Evolutionary conservation across 441 rosid species (phyloP), one percentile per base, ranked within the genome.

Genomic region (Pelargonium cotyledonis): DNA sequence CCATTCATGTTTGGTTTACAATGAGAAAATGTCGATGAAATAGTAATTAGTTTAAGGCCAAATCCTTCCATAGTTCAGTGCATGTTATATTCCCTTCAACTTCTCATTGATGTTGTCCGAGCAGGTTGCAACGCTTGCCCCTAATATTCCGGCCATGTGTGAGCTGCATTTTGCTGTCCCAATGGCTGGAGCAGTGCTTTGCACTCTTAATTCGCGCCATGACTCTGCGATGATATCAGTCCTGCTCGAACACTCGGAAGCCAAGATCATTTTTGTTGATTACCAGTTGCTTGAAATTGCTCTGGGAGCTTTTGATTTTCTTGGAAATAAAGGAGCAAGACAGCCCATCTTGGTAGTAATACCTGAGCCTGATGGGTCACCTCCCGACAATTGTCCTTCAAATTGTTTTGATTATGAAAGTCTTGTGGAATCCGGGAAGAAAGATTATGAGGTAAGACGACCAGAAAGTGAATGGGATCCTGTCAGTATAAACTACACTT

Each of bases 111-210:
- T 44, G 49, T 44, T 1, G 9, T 5, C 10, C 9, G 49, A 44
- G 9, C 89, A 91, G 97, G 96, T 89, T n/a, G 91, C 95, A 3
- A 23, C 85, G 49, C 82, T 94, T 35, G 95, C 99, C 6, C 96
- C 99, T 0, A 91, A 94, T 80, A 23, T 84, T 15, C 97, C 97
- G 35, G 95, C 97, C 15, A 66, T 82, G 70, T 94, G 78, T 62
- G 97, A 93, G 84, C 86, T 93, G 69, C 96, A 91, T 77, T 93
- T 89, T 70, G 98, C 93, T 77, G 84, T 94, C 75, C 97, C 97
- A n/a, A 88, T 94, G 97, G 76, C 86, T 57, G 96, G 97, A 73
- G 94, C 99, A 57, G 97, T 88, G 44, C 51, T 94, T 60, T 91
- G 91, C 65, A 26, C 76, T 44, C 86, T 91, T 55, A 94, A 91